Conservation (phyloP, 192 early-diverging fungal species). For the Backusella tarrabulga region DNA sequence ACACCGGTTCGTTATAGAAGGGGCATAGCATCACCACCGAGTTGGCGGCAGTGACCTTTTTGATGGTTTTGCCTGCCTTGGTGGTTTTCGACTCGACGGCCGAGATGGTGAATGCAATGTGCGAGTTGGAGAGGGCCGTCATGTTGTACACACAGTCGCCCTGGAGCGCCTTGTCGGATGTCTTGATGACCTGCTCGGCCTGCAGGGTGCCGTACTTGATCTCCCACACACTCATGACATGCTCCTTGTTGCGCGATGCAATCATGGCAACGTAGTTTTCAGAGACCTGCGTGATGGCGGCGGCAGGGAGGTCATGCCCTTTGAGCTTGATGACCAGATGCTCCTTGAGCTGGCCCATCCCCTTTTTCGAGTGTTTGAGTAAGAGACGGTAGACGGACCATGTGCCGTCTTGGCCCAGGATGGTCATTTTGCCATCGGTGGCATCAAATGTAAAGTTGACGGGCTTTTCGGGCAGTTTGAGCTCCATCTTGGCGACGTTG, state of each 20-base stretch:
- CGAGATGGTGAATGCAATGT: constrained; percentile 41
- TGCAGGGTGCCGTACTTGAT: constrained; percentile 52
- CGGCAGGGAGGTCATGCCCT: constrained; percentile 1
- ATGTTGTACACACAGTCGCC: constrained; percentile 16
- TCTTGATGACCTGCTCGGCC: constrained; percentile 30
- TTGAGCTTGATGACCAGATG: constrained; percentile 15
- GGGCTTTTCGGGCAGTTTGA: constrained; percentile 16
- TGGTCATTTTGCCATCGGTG: constrained; percentile 18
- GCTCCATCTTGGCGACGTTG: constrained; percentile 33
- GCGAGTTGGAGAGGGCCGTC: constrained; percentile 40
- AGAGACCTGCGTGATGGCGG: constrained; percentile 30
- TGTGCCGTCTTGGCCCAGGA: constrained; percentile 12
- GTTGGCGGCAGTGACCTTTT: constrained; percentile 13
- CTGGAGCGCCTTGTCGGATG: background rate
- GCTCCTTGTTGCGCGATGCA: constrained; percentile 27
- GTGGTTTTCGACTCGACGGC: constrained; percentile 21
- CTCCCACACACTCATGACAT: constrained; percentile 50
- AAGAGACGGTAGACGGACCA: constrained; percentile 30
- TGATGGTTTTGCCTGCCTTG: background rate
- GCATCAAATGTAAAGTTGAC: constrained; percentile 25
- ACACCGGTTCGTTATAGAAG: constrained; percentile 49
- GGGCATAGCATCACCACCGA: constrained; percentile 42
- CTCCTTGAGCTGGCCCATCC: constrained; percentile 6
- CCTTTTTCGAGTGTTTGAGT: constrained; percentile 32
- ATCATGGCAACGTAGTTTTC: constrained; percentile 50